Conservation (phyloP, 108 stramenopile species). For the Cyclotella kingstonii region DNA sequence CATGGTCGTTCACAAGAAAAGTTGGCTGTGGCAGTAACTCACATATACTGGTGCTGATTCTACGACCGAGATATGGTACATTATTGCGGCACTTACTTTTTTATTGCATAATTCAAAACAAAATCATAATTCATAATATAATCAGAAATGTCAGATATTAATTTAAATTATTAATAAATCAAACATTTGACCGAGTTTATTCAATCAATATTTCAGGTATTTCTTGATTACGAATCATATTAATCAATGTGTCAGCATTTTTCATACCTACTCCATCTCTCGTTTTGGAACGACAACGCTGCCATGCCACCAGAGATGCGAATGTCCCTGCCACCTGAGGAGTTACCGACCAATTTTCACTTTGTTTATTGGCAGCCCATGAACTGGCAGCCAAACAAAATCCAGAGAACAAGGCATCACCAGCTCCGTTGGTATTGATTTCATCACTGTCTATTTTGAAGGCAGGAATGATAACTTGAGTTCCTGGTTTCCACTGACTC, state of each 20-base stretch:
- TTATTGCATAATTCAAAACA: too few relatives aligned
- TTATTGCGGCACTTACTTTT: too few relatives aligned
- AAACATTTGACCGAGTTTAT: too few relatives aligned
- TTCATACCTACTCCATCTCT: constrained; percentile 42
- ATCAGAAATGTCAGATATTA: too few relatives aligned
- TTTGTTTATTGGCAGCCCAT: constrained; percentile 16
- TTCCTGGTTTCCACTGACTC: constrained; percentile 27
- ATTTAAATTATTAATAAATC: too few relatives aligned
- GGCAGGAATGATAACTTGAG: constrained; percentile 32
- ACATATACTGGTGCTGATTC: constrained; percentile 61
- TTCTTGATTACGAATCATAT: constrained; percentile 14
- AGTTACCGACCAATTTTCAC: constrained; percentile 18
- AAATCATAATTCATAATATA: too few relatives aligned
- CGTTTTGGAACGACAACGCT: constrained; percentile 30
- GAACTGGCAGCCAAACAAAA: constrained; percentile 44
- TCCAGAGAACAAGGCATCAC: constrained; percentile 49
- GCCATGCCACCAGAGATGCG: constrained; percentile 43
- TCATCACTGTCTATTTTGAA: constrained; percentile 33
- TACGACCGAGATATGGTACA: too few relatives aligned
- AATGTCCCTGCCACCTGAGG: constrained; percentile 30
- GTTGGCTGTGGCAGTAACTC: constrained; percentile 50
- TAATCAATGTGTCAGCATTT: constrained; percentile 25
- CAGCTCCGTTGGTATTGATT: constrained; percentile 47
- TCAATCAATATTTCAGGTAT: constrained; percentile 25
- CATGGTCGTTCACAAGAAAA: constrained; percentile 40